A percentile compares a stretch with the other conserved stretches of the same genome.
Evolutionary conservation across 2,329 filamentous ascomycete species (phyloP).

Genomic region (Penicillium polonicum): DNA sequence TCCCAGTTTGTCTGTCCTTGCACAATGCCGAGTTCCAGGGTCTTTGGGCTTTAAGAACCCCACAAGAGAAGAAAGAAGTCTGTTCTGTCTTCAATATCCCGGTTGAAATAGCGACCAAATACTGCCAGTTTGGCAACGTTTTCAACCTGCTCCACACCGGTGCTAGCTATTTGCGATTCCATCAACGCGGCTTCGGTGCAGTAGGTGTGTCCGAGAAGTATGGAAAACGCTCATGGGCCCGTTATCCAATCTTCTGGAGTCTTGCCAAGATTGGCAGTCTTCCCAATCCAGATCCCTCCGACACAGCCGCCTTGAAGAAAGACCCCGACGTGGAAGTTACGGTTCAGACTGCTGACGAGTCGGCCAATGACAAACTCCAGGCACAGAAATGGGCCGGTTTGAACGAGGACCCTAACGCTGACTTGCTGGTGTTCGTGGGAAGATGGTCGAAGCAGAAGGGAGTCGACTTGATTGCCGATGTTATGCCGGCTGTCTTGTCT

Average conservation of each 20-base stretch:
- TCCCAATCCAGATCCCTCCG: constrained; percentile 65
- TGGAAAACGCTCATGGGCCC: constrained; percentile 63
- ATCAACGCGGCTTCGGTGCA: constrained; percentile 67
- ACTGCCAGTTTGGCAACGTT: constrained; percentile 62
- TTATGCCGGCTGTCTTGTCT: constrained; percentile 63
- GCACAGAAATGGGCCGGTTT: constrained; percentile 69
- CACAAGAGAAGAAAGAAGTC: constrained; percentile 61
- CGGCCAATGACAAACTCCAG: constrained; percentile 54
- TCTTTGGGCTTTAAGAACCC: constrained; percentile 64
- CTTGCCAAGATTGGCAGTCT: constrained; percentile 61
- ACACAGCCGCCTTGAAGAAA: constrained; percentile 61
- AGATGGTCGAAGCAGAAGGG: constrained; percentile 70
- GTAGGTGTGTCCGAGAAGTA: constrained; percentile 69
- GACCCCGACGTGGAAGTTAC: constrained; percentile 55
- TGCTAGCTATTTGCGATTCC: constrained; percentile 63
- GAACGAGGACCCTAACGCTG: constrained; percentile 60
- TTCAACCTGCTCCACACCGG: constrained; percentile 67
- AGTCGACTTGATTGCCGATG: constrained; percentile 66
- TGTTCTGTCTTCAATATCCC: constrained; percentile 63
- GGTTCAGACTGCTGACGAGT: constrained; percentile 60
- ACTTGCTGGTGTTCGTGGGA: constrained; percentile 67
- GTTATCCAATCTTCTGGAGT: constrained; percentile 70
- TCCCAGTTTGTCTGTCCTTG: constrained; percentile 63
- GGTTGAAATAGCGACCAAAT: constrained; percentile 3
- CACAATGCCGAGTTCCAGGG: constrained; percentile 71